Evolutionary conservation across 345 rosid species (phyloP).

Genomic region (Cardamine chenopodiifolia): DNA sequence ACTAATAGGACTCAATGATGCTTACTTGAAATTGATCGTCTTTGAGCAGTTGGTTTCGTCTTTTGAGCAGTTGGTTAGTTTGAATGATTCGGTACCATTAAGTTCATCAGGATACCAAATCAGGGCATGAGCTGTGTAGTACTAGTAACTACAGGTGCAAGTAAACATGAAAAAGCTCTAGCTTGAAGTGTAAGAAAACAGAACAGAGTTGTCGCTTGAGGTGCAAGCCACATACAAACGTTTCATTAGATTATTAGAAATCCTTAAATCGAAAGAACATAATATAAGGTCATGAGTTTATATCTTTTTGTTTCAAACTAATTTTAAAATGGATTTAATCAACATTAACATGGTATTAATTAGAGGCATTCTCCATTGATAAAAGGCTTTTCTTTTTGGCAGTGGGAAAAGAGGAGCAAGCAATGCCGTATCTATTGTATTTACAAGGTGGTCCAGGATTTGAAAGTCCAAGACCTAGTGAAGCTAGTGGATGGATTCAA

Average conservation of each 20-base stretch:
- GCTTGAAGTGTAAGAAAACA: background rate
- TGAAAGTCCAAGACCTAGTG: conserved; percentile 85
- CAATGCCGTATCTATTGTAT: conserved; percentile 71
- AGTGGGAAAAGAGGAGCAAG: conserved; percentile 82
- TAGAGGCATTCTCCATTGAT: background rate
- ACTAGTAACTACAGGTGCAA: background rate
- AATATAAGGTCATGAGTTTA: background rate
- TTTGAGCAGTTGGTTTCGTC: background rate
- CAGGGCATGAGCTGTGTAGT: background rate
- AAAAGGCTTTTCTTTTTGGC: conserved; percentile 21
- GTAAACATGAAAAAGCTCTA: background rate
- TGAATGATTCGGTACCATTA: background rate
- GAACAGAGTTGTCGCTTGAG: background rate
- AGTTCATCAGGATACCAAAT: background rate
- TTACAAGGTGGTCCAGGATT: conserved; percentile 98
- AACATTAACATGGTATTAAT: background rate
- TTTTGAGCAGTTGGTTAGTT: background rate
- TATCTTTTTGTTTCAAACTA: background rate
- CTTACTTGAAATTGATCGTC: background rate
- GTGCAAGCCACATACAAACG: background rate
- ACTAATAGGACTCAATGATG: background rate
- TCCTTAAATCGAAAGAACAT: too few species aligned
- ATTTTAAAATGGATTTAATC: background rate
- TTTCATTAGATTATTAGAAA: background rate
- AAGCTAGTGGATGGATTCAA: conserved; percentile 80